phyloP scores from a whole-genome alignment of 805 yeast genomes.

The Schwanniomyces yamadae region DNA sequence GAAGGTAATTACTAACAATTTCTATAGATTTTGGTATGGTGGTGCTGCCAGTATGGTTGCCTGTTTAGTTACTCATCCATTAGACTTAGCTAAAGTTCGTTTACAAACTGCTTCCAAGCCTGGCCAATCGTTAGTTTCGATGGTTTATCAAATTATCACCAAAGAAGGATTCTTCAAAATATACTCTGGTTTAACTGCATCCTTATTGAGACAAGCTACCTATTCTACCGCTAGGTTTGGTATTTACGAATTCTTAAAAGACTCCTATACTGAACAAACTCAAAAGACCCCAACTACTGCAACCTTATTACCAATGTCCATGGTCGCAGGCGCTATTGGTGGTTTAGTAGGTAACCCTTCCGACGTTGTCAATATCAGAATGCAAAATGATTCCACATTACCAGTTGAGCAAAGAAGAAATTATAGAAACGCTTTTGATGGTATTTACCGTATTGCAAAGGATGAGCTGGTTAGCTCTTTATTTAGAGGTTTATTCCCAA shows the following conservation, averaged over 20 bases:
- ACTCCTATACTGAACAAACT: constrained; percentile 39
- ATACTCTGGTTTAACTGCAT: constrained; percentile 83
- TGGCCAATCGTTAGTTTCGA: constrained; percentile 60
- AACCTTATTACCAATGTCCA: constrained; percentile 69
- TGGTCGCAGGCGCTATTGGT: constrained; percentile 83
- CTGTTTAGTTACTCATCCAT: constrained; percentile 71
- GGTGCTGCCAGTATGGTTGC: constrained; percentile 72
- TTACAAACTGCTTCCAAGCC: constrained; percentile 73
- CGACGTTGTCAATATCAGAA: constrained; percentile 82
- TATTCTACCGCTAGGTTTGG: constrained; percentile 87
- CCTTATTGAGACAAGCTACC: constrained; percentile 81
- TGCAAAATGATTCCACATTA: constrained; percentile 83
- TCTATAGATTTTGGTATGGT: constrained; percentile 57
- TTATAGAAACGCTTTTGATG: constrained; percentile 77
- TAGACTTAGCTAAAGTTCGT: constrained; percentile 84
- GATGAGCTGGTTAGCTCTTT: constrained; percentile 62
- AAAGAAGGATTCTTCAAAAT: constrained; percentile 66
- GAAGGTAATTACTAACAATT: not conserved
- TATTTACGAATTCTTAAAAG: constrained; percentile 75
- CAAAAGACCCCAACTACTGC: constrained; percentile 52
- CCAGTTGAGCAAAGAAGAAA: constrained; percentile 66
- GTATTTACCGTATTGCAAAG: constrained; percentile 54
- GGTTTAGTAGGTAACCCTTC: constrained; percentile 88
- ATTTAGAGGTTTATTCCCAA: constrained; percentile 76
- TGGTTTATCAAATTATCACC: constrained; percentile 59